Conservation (phyloP, 140 eudicot species). For the Anethum foeniculum region DNA sequence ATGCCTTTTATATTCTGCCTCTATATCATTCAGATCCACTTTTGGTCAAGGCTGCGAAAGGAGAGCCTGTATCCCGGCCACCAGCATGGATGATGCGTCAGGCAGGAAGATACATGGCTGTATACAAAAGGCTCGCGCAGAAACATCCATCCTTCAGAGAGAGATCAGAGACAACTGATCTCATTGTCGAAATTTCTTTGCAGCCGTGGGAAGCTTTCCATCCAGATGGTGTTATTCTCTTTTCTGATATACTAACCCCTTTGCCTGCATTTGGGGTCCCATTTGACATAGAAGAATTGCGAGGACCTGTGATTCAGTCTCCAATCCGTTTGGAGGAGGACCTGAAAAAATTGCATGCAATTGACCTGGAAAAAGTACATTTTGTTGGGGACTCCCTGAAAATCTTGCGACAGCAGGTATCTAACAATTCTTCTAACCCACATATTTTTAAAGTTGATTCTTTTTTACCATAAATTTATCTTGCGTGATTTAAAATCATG, state of each 20-base stretch:
- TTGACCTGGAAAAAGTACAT: conserved; percentile 64
- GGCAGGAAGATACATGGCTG: conserved; percentile 97
- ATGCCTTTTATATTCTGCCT: background rate
- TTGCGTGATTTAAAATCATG: background rate
- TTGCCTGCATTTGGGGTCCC: conserved; percentile 95
- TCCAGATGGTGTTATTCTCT: conserved; percentile 94
- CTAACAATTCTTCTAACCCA: background rate
- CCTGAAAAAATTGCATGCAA: conserved; percentile 70
- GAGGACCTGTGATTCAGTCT: conserved; percentile 88
- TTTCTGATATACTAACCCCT: conserved; percentile 97
- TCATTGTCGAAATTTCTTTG: conserved; percentile 96
- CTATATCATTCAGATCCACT: conserved; percentile 59
- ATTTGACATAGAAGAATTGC: conserved; percentile 85
- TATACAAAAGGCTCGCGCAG: conserved; percentile 92
- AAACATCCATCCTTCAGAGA: conserved; percentile 92
- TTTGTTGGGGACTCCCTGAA: conserved; percentile 84
- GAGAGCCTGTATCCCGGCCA: conserved; percentile 75
- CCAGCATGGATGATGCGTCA: conserved; percentile 99
- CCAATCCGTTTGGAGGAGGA: conserved; percentile 80
- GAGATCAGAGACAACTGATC: conserved; percentile 98
- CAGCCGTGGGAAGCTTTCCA: conserved; percentile 99
- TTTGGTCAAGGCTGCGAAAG: conserved; percentile 87
- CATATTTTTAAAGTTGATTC: background rate
- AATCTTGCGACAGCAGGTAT: conserved; percentile 71
- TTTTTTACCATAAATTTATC: background rate